Base-by-base conservation (phyloP, 768 basidiomycete genomes). In the Ramaria sp. region DNA sequence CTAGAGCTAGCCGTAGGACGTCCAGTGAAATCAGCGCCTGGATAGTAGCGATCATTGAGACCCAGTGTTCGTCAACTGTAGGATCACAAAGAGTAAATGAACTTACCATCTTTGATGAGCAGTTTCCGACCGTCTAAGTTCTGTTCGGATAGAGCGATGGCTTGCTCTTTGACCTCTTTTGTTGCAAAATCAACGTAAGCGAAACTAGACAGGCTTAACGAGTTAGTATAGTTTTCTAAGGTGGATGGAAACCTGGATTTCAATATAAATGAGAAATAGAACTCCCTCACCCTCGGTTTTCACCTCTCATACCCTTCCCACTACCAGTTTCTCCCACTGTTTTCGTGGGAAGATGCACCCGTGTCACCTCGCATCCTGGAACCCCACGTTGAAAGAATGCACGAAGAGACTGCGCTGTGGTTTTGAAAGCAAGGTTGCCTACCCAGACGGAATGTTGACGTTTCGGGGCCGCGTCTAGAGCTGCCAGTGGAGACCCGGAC, bases 141-240 rank as follows among this genome's bases (percentile, higher is more conserved):
- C 32, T 79, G 73, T 66, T 99, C 96, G 3, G 91, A 90, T 41
- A 85, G 71, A 3, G 79, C 73, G 58, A 97, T 86, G 28, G 93
- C 95, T 41, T 76, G 70, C 3, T 62, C 64, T 64, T 95, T 88
- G 12, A 78, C 82, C 30, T 92, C 88, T 0, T 77, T 69, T 1
- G 83, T 83, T 2, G 81, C 76, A 65, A 98, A 96, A 69, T 98
- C 95, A 56, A 98, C 87, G 70, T 97, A 97, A 36, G 96, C 96
- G 67, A 92, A 99, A 37, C 95, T 97, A 15, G n/a, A n/a, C 36
- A 56, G 15, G 50, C 3, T 30, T 1, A 15, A 9, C 16, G 50
- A 47, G 38, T 30, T 39, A n/a, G 36, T 22, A 30, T 57, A 43
- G 51, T 60, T 61, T 64, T 60, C 64, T 57, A 42, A 60, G 58